Evolutionary conservation across 2,329 filamentous ascomycete species (phyloP).

Genomic region (Aspergillus flavus): DNA sequence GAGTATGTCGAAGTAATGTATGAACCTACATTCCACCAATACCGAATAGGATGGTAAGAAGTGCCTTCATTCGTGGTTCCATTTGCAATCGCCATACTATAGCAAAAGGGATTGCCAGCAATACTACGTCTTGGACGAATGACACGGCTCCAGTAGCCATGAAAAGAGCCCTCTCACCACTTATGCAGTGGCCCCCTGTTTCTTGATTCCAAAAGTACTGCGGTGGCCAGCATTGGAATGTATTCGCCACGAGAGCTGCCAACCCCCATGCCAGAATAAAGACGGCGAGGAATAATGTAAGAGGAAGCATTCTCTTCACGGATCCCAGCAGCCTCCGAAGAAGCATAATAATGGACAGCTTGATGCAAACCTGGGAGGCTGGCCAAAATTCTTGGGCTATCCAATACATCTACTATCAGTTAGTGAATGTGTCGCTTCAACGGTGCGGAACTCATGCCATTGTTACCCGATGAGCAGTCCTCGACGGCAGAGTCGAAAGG

Average conservation of each 20-base stretch:
- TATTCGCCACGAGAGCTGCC: not conserved
- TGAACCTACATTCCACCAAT: not conserved
- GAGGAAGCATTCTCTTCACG: not conserved
- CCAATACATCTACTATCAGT: not conserved
- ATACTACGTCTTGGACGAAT: not conserved
- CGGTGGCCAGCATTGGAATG: constrained; percentile 5
- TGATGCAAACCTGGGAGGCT: not conserved
- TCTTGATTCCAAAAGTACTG: constrained; percentile 2
- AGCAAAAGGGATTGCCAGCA: not conserved
- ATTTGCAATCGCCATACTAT: not conserved
- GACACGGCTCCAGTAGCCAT: not conserved
- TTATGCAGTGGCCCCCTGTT: not conserved
- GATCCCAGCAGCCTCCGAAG: not conserved
- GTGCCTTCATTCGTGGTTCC: not conserved
- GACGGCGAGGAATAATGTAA: not conserved
- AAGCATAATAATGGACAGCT: not conserved
- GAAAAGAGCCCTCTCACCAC: not conserved
- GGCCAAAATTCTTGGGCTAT: not conserved
- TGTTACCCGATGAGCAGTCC: not conserved
- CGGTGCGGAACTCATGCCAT: not conserved
- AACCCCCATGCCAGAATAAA: not conserved
- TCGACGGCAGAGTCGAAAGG: not conserved
- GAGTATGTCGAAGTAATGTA: not conserved
- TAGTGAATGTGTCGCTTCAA: not conserved
- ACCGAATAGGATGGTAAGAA: not conserved